Evolutionary conservation across 2,329 filamentous ascomycete species (phyloP), one percentile per base, ranked within the genome.

Genomic region (Parastagonospora avenae): DNA sequence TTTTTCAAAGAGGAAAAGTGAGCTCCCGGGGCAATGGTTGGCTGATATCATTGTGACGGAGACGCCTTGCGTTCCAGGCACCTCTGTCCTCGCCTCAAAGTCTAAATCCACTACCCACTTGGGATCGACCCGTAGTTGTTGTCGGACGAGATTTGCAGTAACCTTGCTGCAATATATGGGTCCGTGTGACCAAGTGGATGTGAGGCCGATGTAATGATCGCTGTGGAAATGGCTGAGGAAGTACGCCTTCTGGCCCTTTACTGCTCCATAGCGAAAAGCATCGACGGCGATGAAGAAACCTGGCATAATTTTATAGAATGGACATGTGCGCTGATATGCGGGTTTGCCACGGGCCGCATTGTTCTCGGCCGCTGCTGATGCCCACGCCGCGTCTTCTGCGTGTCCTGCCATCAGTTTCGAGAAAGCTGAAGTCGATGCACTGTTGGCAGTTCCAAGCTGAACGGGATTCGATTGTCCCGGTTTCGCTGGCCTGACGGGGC

Each of bases 181-280:
- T 0, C 94, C 94, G 70, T 99, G 92, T 33, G 80, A 85, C 94
- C 94, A 99, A 29, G 82, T 91, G 7, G 89, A 86, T 9, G 91
- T 94, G 9, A 99, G 78, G 2, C 94, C 94, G 30, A 97, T 86
- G 64, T 99, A 99, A 70, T 99, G 94, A 70, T 99, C 94, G 66
- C 92, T 97, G 74, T 99, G 94, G 62, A 97, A 99, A 70, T 99
- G 94, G 63, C 92, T 97, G 9, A 99, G 82, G 62, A 99, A 99
- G 70, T 99, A 99, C 1, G 93, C 94, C 46, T 90, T 88, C 71
- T 92, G 96, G 0, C 91, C 92, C 68, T 95, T 83, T 0, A 99
- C 91, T 4, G 92, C 91, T 2, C 94, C 94, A 67, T 97, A 99
- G 15, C 93, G 86, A 67, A 99, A 96, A 0, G 94, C 94, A 73